Base-by-base conservation (phyloP, 2,329 filamentous ascomycete species). In the Fusarium sp. region DNA sequence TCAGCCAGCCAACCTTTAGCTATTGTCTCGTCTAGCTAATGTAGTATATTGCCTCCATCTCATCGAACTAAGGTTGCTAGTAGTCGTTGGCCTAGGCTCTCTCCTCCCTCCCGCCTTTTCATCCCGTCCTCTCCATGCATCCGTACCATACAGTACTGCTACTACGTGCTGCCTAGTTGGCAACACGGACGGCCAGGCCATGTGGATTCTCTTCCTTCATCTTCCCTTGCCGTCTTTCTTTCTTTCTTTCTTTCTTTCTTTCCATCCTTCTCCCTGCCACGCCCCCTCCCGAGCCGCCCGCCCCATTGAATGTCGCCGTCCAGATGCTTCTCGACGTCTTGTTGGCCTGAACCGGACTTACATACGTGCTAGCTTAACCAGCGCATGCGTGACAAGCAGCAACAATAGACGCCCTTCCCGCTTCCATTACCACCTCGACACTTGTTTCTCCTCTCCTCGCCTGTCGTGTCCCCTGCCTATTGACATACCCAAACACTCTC, bases 331-430 rank as follows among this genome's bases (percentile, higher is more conserved):
- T 52, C 27, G 9, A 32, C 14, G 48, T 30, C 48, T 52, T 30
- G 48, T 52, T 52, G 48, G 43, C 43, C 43, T 48, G 20, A 25
- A 48, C 43, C 23, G 43, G 43, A 25, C 43, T 48, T 52, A 34
- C 52, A 57, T 57, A 56, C n/a, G 27, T 57, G 52, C 27, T 34
- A 48, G 43, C 20, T 48, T 13, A 48, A 48, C 43, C 43, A 20
- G 43, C 23, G 43, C 43, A 48, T 48, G 43, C 43, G 43, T 25
- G 43, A 48, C 43, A 48, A 48, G 43, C 43, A 48, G 14, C 43
- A 35, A n/a, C 37, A 58, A 59, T 59, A 43, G 39, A 64, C 70
- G 70, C 70, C 66, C 43, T 63, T 73, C 61, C 71, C 71, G 71
- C 70, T 73, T 66, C 66, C 43, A 32, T 35, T 43, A 41, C 56